A percentile compares a stretch with the other conserved stretches of the same genome.
These are phyloP conservation scores for Marasmius fiardii DNA, from an alignment of 1,284 basidiomycete genomes.

Conservation along the genomic window DNA sequence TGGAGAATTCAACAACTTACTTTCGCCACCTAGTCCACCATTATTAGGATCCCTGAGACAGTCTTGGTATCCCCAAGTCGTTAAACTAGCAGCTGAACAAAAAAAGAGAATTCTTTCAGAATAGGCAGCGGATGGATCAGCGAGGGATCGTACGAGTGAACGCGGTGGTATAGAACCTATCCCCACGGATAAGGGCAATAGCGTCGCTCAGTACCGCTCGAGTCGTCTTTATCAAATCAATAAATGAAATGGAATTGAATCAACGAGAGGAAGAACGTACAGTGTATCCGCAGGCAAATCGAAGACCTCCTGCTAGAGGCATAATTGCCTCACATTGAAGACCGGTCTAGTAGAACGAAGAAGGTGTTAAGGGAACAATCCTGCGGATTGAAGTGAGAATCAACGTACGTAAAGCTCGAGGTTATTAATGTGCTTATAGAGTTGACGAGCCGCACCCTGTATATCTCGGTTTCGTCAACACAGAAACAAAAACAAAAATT, in stretches of 20 bases:
- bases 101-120: background rate
- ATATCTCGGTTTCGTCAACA: too few relatives aligned
- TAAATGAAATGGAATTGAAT: background rate
- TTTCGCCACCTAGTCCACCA: slow-evolving; percentile 32
- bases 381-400: too few relatives aligned
- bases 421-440: background rate
- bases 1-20: slow-evolving; percentile 17
- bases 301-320: background rate
- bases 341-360: background rate
- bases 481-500: background rate
- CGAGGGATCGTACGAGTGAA: background rate
- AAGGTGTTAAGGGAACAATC: too few relatives aligned
- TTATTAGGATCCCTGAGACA: slow-evolving; percentile 33
- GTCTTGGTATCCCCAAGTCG: slow-evolving; percentile 47
- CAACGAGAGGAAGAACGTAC: background rate
- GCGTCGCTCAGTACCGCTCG: background rate
- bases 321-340: background rate
- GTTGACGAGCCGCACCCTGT: background rate
- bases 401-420: background rate
- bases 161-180: background rate
- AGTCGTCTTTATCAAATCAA: background rate
- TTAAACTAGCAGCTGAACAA: slow-evolving; percentile 41
- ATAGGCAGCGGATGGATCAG: background rate
- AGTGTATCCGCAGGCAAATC: background rate
- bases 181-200: too few relatives aligned